These are phyloP conservation scores for Xylaria intraflava DNA, from an alignment of 495 filamentous ascomycete species.

Conservation along the genomic window DNA sequence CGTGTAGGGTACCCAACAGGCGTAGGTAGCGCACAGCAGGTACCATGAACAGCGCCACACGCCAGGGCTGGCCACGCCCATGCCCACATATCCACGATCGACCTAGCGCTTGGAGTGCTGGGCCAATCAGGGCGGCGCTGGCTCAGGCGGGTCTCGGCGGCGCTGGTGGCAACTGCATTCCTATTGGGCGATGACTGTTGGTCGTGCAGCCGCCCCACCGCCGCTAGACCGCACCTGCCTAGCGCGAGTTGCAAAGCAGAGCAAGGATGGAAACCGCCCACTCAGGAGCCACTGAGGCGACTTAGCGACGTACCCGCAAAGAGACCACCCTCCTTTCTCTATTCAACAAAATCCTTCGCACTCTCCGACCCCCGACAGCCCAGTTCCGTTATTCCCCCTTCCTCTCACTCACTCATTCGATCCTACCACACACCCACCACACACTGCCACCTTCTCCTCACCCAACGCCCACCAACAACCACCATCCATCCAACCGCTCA, in stretches of 20 bases:
- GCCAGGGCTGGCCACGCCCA: constrained; percentile 14
- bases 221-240: background rate
- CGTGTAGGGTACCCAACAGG: no score
- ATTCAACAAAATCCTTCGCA: constrained; percentile 34
- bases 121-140: background rate
- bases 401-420: constrained; percentile 28
- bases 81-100: constrained; percentile 1
- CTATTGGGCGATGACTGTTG: constrained; percentile 8
- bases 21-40: background rate
- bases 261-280: constrained; percentile 4
- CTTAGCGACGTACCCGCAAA: constrained; percentile 7
- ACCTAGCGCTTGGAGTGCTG: constrained; percentile 4
- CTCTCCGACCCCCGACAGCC: constrained; percentile 27
- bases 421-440: constrained; percentile 31
- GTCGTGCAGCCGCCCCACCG: constrained; percentile 3
- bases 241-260: background rate
- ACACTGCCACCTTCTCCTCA: constrained; percentile 23
- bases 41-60: constrained; percentile 10
- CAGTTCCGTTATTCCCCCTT: constrained; percentile 22
- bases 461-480: constrained; percentile 12
- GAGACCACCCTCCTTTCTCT: constrained; percentile 9
- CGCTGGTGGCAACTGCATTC: constrained; percentile 1
- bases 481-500: constrained; percentile 17
- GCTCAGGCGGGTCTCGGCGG: background rate
- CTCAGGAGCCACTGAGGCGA: constrained; percentile 10